A percentile compares a stretch with the other conserved stretches of the same genome.
phyloP scores from a whole-genome alignment of 345 rosid genomes.

The Ceriops tagal region DNA sequence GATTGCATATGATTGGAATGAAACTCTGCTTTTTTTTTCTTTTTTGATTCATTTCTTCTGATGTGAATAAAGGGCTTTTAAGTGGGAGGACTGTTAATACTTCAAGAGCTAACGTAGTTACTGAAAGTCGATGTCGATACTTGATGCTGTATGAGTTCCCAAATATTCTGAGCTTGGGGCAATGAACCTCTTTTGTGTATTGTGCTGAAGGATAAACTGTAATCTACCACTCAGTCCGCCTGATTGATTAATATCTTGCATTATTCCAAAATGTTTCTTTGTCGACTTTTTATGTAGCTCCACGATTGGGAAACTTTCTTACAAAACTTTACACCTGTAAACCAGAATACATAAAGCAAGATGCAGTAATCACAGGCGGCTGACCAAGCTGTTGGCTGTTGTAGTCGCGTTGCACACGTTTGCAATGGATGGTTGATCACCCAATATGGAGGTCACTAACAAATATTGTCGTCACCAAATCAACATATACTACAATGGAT shows the following conservation, averaged over 20 bases:
- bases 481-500: no score
- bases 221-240: not conserved
- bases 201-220: not conserved
- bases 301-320: not conserved
- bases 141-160: not conserved
- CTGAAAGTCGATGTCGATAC: not conserved
- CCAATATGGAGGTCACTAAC: no score
- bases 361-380: no score
- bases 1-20: slow-evolving; percentile 22
- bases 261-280: not conserved
- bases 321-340: no score
- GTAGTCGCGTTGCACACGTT: no score
- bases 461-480: no score
- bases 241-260: slow-evolving; percentile 9
- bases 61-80: slow-evolving; percentile 24
- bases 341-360: no score
- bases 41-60: slow-evolving; percentile 15
- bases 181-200: not conserved
- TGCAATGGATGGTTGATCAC: no score
- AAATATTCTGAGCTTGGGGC: not conserved
- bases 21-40: slow-evolving; percentile 7
- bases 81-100: slow-evolving; percentile 10
- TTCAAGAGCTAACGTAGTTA: not conserved
- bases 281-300: not conserved
- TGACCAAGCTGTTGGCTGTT: no score